Evolutionary conservation across 164 flowering plant genomes (phyloP), one percentile per base, ranked within the genome.

Genomic region (Vitis labrusca): DNA sequence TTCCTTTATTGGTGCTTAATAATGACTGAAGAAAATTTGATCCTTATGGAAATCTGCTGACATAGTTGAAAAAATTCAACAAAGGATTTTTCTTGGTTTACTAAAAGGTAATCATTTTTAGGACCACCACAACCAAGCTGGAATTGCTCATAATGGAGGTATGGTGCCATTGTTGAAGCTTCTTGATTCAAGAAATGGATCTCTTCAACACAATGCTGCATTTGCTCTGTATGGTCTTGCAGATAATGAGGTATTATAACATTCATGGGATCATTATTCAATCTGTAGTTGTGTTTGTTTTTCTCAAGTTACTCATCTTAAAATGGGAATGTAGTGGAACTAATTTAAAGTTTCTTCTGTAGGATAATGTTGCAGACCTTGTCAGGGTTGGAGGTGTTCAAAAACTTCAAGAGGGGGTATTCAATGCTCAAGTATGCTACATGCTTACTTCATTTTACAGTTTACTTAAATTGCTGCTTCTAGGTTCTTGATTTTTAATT

Each of bases 111-210:
- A 50, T 69, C 3, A 11, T 74, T 65, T 69, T 58, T 77, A 90
- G 94, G 91, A 90, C 57, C 19, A 83, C 10, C 92, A 90, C 78
- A 90, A 90, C 71, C 94, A 90, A 72, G 92, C 92, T 69, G 94
- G 91, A 16, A 88, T 90, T 76, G 91, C 81, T 57, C 88, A 88
- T 61, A 72, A 79, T 81, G 91, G 89, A 50, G 91, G 89, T 19
- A 57, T 88, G 19, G 53, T 68, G 65, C 91, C 88, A 61, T 74
- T 90, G 56, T 74, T 90, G 61, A 86, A 84, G 79, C 88, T 83
- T 66, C 92, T 88, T 66, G 91, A 83, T 72, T 85, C 94, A 19
- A 90, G 78, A 78, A 84, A 85, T 72, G 89, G 84, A 23, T 78
- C 88, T 76, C 70, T 90, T 64, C 94, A 88, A 53, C 92, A 90